Conservation (phyloP, 176 grass and related monocot species). For the Avena atlantica region DNA sequence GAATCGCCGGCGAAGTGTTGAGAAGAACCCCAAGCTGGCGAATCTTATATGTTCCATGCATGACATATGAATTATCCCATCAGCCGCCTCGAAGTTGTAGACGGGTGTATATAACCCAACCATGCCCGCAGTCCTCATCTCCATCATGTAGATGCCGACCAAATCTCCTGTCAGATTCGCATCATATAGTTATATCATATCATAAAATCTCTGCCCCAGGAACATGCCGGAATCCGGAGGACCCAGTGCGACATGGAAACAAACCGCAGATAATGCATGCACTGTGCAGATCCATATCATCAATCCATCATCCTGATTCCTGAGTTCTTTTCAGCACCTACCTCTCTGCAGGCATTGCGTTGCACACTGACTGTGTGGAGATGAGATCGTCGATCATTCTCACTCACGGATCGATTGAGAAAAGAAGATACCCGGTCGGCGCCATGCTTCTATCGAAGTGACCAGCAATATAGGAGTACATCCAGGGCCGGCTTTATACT, state of each 20-base stretch:
- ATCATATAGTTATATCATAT: neutral
- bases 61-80: slow-evolving; percentile 11
- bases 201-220: neutral
- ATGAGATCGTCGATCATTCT: slow-evolving; percentile 22
- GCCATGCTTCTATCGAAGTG: neutral
- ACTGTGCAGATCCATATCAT: neutral
- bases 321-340: neutral
- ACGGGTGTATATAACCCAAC: neutral
- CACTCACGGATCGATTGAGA: neutral
- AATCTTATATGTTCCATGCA: neutral
- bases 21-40: neutral
- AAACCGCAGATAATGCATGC: slow-evolving; percentile 10
- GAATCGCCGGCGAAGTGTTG: slow-evolving; percentile 2
- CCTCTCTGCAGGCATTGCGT: neutral
- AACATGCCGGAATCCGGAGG: neutral
- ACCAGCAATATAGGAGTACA: neutral
- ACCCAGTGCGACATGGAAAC: slow-evolving; percentile 8
- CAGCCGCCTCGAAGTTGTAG: slow-evolving; percentile 12
- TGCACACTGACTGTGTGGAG: neutral
- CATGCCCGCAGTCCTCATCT: slow-evolving; percentile 13
- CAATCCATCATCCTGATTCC: neutral
- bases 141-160: slow-evolving; percentile 29
- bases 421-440: neutral
- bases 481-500: too few relatives aligned
- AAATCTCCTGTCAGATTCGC: slow-evolving; percentile 23